Evolutionary conservation across 148 eudicot genomes (phyloP).

Genomic region (Arbutus unedo): DNA sequence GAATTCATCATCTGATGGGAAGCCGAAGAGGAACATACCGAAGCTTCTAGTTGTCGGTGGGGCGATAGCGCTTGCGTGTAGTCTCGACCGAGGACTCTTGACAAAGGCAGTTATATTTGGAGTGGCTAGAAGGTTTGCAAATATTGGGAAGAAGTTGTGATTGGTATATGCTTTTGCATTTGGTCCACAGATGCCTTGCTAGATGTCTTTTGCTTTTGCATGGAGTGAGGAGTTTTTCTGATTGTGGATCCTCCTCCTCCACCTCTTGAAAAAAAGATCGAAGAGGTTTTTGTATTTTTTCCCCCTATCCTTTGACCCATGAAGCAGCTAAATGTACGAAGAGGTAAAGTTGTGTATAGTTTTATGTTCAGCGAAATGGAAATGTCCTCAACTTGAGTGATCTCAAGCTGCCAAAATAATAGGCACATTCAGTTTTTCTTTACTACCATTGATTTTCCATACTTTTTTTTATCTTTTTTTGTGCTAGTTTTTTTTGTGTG

Average conservation of each 20-base stretch:
- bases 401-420: constrained; percentile 20
- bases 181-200: neutral
- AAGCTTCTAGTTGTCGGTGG: constrained; percentile 53
- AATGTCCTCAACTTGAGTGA: constrained; percentile 4
- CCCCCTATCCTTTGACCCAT: constrained; percentile 3
- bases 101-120: constrained; percentile 64
- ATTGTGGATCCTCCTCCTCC: constrained; percentile 3
- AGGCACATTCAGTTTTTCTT: neutral
- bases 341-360: constrained; percentile 10
- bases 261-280: neutral
- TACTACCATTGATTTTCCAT: neutral
- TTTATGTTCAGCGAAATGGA: constrained; percentile 15
- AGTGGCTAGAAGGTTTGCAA: constrained; percentile 51
- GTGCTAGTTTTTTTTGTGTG: neutral
- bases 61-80: constrained; percentile 57
- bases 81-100: constrained; percentile 51
- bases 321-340: constrained; percentile 18
- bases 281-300: constrained; percentile 2
- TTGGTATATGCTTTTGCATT: constrained; percentile 10
- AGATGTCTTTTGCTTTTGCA: neutral
- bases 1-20: constrained; percentile 34
- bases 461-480: neutral
- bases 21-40: constrained; percentile 34
- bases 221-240: neutral
- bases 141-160: constrained; percentile 41